Evolutionary conservation across 345 rosid species (phyloP), one percentile per base, ranked within the genome.

Genomic region (Hypericum androsaemum): DNA sequence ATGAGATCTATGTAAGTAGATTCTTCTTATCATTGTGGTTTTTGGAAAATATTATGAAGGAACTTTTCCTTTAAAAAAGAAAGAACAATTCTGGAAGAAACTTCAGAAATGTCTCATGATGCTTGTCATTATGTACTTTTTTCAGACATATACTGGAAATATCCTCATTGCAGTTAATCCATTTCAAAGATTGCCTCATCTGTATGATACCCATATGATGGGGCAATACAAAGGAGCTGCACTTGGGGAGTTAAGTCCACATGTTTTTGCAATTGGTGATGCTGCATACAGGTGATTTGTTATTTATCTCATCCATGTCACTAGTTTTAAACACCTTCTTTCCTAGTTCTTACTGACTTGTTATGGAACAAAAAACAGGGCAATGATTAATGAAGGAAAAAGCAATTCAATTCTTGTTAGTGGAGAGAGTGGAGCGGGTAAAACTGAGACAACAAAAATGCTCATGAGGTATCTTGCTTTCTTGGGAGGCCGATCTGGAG

Each of bases 311-410:
- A 28, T 37, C 1, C 13, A 6, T 11, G 22, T 37, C 12, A 5
- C 15, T 32, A 15, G 41, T 12, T 28, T 10, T 41, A 35, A 10
- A 10, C 45, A 6, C 3, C 50, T 5, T 41, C 5, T 17, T 10
- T 39, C 41, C 7, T 7, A 28, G 47, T 56, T 54, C 55, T 73
- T 54, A 47, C 68, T 74, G 67, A 77, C 58, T 49, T 49, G 35
- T 32, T 40, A 43, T 37, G 67, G 63, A 47, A 43, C 57, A 47
- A 53, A 42, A 41, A 28, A 44, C 17, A 16, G 54, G 54, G 39
- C 54, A 32, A 51, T 51, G 54, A 14, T 51, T 36, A 51, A 51
- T 37, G 54, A 51, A 35, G 54, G 54, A 37, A 51, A 51, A 51
- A 51, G 54, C 14, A 51, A 51, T 51, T 51, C 54, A 35, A 51